phyloP scores from a whole-genome alignment of 1,284 basidiomycete species.

The Malassezia sympodialis region DNA sequence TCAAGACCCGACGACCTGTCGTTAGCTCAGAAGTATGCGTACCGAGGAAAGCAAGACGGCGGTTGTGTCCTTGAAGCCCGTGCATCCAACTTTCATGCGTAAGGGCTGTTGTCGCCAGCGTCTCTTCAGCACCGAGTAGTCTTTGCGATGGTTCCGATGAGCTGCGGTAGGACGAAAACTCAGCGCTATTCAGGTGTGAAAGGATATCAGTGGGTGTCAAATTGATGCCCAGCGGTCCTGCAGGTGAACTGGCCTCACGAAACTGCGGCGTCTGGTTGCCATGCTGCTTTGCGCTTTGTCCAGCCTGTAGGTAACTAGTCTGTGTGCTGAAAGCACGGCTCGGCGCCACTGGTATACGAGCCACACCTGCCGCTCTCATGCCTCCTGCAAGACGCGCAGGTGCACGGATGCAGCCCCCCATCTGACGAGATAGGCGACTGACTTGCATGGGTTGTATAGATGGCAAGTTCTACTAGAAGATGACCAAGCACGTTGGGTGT shows the following conservation, averaged over 20 bases:
- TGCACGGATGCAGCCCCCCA: background rate
- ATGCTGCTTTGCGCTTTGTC: background rate
- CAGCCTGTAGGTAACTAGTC: background rate
- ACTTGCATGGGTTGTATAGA: background rate
- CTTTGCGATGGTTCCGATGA: conserved; percentile 3
- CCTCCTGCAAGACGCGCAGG: background rate
- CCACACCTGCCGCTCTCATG: background rate
- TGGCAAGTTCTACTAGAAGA: background rate
- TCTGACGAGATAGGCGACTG: background rate
- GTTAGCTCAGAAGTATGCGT: background rate
- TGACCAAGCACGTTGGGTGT: background rate
- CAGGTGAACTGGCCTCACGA: background rate
- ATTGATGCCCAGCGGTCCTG: background rate
- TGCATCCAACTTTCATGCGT: conserved; percentile 41
- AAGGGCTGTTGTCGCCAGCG: conserved; percentile 27
- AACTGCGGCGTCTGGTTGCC: background rate
- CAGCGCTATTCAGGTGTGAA: conserved; percentile 18
- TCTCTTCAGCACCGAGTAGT: conserved; percentile 25
- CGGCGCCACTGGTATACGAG: background rate
- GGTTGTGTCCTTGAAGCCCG: conserved; percentile 34
- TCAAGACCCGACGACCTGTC: conserved; percentile 30
- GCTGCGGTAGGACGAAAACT: conserved; percentile 18
- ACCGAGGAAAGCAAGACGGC: conserved; percentile 39
- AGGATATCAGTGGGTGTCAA: conserved; percentile 19
- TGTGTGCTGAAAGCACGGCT: background rate